These are phyloP conservation scores for Penicillium sclerotigenum DNA, from an alignment of 2,329 filamentous ascomycete genomes.

Conservation along the genomic window DNA sequence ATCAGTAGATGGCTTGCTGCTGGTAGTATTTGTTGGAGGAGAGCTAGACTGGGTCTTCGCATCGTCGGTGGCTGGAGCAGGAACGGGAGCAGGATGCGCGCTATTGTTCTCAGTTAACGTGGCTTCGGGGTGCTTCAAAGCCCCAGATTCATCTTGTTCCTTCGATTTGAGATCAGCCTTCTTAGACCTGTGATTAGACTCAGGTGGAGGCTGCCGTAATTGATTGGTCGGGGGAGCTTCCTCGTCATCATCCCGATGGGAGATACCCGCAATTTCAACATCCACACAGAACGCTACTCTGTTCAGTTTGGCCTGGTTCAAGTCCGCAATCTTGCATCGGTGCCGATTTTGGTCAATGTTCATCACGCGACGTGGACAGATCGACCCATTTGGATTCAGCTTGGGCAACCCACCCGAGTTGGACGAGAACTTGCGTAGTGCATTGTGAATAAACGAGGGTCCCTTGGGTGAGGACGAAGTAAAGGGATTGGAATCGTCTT, in stretches of 20 bases:
- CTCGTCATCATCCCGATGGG: slow-evolving; percentile 66
- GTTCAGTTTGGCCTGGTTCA: slow-evolving; percentile 76
- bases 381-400: slow-evolving; percentile 59
- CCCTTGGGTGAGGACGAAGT: slow-evolving; percentile 68
- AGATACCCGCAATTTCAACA: slow-evolving; percentile 89
- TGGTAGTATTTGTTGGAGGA: slow-evolving; percentile 5
- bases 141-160: slow-evolving; percentile 69
- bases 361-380: slow-evolving; percentile 76
- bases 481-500: slow-evolving; percentile 32
- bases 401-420: slow-evolving; percentile 50
- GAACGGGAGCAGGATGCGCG: not conserved
- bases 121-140: slow-evolving; percentile 64
- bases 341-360: slow-evolving; percentile 81
- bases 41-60: slow-evolving; percentile 8
- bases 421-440: slow-evolving; percentile 74
- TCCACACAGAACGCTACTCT: slow-evolving; percentile 95
- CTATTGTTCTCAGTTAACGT: slow-evolving; percentile 56
- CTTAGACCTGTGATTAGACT: slow-evolving; percentile 31
- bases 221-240: slow-evolving; percentile 40
- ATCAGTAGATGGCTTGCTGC: slow-evolving; percentile 16
- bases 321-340: slow-evolving; percentile 72
- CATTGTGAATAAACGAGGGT: slow-evolving; percentile 72
- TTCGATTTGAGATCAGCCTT: slow-evolving; percentile 57
- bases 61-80: not conserved
- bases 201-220: slow-evolving; percentile 25